phyloP scores from a whole-genome alignment of 2,329 filamentous ascomycete species.

The Raffaelea ambrosiae region DNA sequence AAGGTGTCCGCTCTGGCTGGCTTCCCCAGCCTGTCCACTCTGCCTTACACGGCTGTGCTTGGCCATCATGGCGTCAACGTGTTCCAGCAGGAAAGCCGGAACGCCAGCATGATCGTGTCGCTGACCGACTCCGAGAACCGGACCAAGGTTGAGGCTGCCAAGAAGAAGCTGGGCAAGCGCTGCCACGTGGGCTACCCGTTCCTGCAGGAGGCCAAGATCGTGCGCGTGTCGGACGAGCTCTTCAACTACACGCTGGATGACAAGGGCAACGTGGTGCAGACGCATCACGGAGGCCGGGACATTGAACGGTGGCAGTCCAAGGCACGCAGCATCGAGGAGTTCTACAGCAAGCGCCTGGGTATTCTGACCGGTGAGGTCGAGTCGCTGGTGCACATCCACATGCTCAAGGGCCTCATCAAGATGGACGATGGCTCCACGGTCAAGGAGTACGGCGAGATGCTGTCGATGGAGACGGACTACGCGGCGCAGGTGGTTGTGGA shows the following conservation, averaged over 20 bases:
- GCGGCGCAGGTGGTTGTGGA: conserved; percentile 89
- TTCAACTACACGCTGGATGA: conserved; percentile 75
- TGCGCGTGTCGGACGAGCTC: conserved; percentile 83
- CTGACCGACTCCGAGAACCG: conserved; percentile 65
- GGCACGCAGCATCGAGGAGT: conserved; percentile 71
- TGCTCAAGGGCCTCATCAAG: conserved; percentile 84
- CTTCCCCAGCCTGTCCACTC: conserved; percentile 80
- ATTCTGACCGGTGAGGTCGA: conserved; percentile 83
- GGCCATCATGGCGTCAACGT: conserved; percentile 88
- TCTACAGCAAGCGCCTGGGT: conserved; percentile 84
- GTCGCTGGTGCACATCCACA: conserved; percentile 83
- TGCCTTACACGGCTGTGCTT: conserved; percentile 74
- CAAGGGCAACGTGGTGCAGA: conserved; percentile 56
- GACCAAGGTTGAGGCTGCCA: conserved; percentile 63
- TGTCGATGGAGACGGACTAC: conserved; percentile 79
- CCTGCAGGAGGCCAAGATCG: conserved; percentile 84
- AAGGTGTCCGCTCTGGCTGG: conserved; percentile 80
- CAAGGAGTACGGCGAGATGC: conserved; percentile 85
- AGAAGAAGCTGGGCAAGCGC: conserved; percentile 70
- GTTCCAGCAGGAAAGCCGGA: conserved; percentile 91
- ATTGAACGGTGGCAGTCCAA: conserved; percentile 81
- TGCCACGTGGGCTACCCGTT: conserved; percentile 94
- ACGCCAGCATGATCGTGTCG: conserved; percentile 92
- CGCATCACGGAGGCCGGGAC: conserved; percentile 65
- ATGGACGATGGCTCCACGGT: conserved; percentile 83